Evolutionary conservation across 2,329 filamentous ascomycete genomes (phyloP).

Genomic region (Penicillium rolfsii): DNA sequence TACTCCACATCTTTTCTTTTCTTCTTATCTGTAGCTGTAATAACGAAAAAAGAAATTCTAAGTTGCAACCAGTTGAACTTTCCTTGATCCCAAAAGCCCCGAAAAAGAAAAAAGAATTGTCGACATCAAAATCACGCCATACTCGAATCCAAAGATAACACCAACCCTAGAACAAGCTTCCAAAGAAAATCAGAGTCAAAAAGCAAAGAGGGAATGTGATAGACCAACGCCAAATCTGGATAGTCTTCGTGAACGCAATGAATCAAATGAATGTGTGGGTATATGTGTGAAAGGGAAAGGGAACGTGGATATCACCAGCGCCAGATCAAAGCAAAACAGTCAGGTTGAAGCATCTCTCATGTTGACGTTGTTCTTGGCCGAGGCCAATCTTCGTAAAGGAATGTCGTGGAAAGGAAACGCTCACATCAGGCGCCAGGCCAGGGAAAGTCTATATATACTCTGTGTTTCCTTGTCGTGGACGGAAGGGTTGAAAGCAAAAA

Average conservation of each 20-base stretch:
- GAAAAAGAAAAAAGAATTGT: not conserved
- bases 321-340: not conserved
- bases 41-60: not conserved
- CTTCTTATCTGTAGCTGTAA: not conserved
- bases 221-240: not conserved
- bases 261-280: not conserved
- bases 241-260: not conserved
- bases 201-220: not conserved
- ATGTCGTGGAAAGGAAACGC: slow-evolving; percentile 9
- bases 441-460: not conserved
- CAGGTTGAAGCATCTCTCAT: slow-evolving; percentile 9
- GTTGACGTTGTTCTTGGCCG: not conserved
- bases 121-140: not conserved
- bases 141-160: not conserved
- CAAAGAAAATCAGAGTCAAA: too few relatives aligned
- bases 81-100: not conserved
- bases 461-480: not conserved
- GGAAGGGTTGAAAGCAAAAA: not conserved
- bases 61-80: not conserved
- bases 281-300: not conserved
- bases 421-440: not conserved
- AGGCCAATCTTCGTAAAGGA: slow-evolving; percentile 9
- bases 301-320: not conserved
- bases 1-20: not conserved
- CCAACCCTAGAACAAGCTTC: too few relatives aligned